phyloP scores from a whole-genome alignment of 2,329 filamentous ascomycete genomes.

The Aspergillus brasiliensis region DNA sequence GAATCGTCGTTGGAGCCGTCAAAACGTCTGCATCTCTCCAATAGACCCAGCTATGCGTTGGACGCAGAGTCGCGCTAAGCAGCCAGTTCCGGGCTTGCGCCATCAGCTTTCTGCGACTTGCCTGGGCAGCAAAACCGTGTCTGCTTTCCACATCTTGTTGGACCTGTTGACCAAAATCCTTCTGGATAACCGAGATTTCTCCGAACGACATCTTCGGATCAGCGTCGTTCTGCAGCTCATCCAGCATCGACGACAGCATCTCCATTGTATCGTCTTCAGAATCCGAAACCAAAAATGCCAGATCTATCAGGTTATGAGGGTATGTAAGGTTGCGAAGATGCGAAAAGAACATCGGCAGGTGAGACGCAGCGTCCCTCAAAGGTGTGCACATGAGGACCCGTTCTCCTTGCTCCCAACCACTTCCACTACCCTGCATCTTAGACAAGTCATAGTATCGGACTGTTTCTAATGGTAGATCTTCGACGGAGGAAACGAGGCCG shows the following conservation, averaged over 20 bases:
- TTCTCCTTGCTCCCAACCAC: slow-evolving; percentile 95
- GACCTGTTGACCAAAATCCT: slow-evolving; percentile 97
- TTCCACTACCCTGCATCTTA: slow-evolving; percentile 85
- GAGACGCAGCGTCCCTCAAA: slow-evolving; percentile 85
- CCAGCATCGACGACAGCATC: slow-evolving; percentile 72
- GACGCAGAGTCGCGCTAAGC: slow-evolving; percentile 85
- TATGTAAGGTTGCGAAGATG: slow-evolving; percentile 96
- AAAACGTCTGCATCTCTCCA: slow-evolving; percentile 99
- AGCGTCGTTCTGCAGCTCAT: slow-evolving; percentile 75
- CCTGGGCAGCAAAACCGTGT: slow-evolving; percentile 95
- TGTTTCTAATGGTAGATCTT: slow-evolving; percentile 82
- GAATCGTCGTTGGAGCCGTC: slow-evolving; percentile 92
- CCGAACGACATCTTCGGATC: slow-evolving; percentile 84
- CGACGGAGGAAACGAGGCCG: slow-evolving; percentile 66
- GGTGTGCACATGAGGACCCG: slow-evolving; percentile 93
- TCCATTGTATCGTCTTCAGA: slow-evolving; percentile 88
- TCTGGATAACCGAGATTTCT: slow-evolving; percentile 96
- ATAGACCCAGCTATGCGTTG: slow-evolving; percentile 98
- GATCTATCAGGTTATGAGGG: slow-evolving; percentile 91
- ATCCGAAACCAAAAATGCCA: slow-evolving; percentile 95
- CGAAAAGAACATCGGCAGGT: slow-evolving; percentile 98
- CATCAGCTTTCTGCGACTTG: slow-evolving; percentile 92
- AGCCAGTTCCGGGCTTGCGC: slow-evolving; percentile 97
- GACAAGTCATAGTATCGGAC: slow-evolving; percentile 96
- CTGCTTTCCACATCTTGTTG: slow-evolving; percentile 97